These are phyloP conservation scores for Fusarium sp. DNA, from an alignment of 2,329 filamentous ascomycete species.

Conservation along the genomic window DNA sequence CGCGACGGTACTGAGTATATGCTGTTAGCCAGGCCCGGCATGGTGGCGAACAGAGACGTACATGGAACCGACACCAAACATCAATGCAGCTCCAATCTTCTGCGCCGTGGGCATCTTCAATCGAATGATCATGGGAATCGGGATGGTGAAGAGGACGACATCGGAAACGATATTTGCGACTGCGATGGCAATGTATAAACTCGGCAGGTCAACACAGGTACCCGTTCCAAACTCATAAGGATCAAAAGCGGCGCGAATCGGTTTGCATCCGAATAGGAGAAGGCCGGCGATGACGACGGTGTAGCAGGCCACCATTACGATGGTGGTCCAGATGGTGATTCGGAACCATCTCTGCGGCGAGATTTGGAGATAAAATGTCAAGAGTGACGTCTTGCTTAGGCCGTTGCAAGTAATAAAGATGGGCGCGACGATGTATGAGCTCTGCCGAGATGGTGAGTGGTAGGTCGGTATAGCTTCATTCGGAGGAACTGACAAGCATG, in stretches of 20 bases:
- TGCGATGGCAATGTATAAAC: conserved; percentile 61
- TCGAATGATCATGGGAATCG: conserved; percentile 56
- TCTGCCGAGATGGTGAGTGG: conserved; percentile 6
- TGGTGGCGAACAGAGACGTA: background rate
- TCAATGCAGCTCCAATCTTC: conserved; percentile 55
- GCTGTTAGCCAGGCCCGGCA: background rate
- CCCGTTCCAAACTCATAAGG: conserved; percentile 40
- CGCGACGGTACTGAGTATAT: conserved; percentile 43
- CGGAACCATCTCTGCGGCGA: conserved; percentile 48
- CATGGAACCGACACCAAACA: conserved; percentile 57
- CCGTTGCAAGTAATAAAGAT: conserved; percentile 50
- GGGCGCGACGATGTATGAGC: conserved; percentile 42
- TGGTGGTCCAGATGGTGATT: conserved; percentile 39
- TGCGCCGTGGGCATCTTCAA: conserved; percentile 59
- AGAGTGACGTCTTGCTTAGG: conserved; percentile 50
- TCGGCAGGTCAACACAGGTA: conserved; percentile 56
- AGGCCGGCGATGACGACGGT: conserved; percentile 37
- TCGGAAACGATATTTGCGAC: conserved; percentile 60
- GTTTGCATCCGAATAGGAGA: conserved; percentile 35
- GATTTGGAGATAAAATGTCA: conserved; percentile 50
- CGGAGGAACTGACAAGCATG: conserved; percentile 17
- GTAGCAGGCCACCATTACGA: conserved; percentile 45
- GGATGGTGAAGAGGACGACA: conserved; percentile 57
- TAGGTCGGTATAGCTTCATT: background rate
- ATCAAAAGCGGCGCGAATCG: conserved; percentile 34